phyloP scores from a whole-genome alignment of 176 grass and related monocot species.

The Hordeum vulgare region DNA sequence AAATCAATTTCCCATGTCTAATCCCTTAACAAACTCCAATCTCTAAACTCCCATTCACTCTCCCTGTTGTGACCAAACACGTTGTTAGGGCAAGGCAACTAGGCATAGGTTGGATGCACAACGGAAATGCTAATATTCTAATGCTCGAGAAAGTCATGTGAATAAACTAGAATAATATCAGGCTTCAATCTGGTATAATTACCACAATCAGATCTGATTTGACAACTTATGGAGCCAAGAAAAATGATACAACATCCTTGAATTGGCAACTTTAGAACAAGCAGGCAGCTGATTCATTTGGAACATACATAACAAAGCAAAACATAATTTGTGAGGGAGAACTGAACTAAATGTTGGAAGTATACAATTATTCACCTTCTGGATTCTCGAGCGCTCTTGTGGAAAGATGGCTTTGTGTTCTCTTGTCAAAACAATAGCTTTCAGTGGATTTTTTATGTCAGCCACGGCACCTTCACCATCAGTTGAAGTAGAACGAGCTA shows the following conservation, averaged over 20 bases:
- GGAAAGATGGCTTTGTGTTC: conserved; percentile 99
- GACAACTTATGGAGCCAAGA: neutral
- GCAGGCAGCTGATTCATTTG: neutral
- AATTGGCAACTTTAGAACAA: neutral
- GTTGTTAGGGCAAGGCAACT: neutral
- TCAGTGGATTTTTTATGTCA: conserved; percentile 30
- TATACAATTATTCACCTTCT: conserved; percentile 56
- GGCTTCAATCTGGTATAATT: neutral
- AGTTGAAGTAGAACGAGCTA: conserved; percentile 50
- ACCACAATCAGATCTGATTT: neutral
- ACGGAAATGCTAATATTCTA: conserved; percentile 3
- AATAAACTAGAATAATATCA: neutral
- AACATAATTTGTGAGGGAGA: neutral
- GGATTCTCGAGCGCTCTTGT: conserved; percentile 71
- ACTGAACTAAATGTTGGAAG: neutral
- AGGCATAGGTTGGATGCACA: neutral
- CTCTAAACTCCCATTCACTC: no score
- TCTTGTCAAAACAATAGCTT: conserved; percentile 96
- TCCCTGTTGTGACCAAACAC: no score
- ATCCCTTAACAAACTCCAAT: no score
- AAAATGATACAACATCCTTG: neutral
- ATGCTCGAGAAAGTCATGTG: neutral
- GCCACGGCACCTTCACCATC: conserved; percentile 16
- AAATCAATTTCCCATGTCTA: no score
- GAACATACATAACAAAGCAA: neutral